phyloP scores from a whole-genome alignment of 257 asterid genomes.

The Solanum paucissectum region DNA sequence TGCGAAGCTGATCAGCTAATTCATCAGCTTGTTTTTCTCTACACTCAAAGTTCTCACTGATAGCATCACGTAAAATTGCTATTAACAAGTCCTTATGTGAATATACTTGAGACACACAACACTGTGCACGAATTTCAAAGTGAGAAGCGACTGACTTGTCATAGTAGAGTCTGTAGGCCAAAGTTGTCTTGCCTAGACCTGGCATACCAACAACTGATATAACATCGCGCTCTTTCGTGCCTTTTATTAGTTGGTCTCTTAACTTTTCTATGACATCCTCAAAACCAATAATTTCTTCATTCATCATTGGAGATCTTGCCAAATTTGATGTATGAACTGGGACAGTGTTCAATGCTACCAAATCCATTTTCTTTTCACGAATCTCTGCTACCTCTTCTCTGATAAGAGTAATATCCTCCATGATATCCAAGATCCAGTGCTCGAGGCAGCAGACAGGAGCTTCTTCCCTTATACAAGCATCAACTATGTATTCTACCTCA shows the following conservation, averaged over 20 bases:
- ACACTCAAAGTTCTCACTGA: not conserved
- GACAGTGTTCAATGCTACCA: not conserved
- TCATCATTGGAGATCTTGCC: not conserved
- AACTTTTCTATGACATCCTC: not conserved
- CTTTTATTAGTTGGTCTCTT: not conserved
- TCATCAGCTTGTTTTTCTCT: not conserved
- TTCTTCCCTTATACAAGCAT: not conserved
- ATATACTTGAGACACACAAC: constrained; percentile 1
- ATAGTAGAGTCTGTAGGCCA: not conserved
- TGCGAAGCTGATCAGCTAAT: not conserved
- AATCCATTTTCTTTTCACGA: not conserved
- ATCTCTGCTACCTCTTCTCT: not conserved
- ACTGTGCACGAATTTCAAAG: not conserved
- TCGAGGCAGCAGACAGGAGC: not conserved
- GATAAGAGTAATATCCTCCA: not conserved
- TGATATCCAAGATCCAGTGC: not conserved
- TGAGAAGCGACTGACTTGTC: not conserved
- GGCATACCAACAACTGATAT: constrained; percentile 1
- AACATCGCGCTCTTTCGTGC: not conserved
- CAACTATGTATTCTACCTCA: constrained; percentile 14
- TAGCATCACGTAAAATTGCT: not conserved
- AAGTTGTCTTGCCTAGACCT: constrained; percentile 4
- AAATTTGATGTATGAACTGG: not conserved
- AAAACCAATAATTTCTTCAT: not conserved
- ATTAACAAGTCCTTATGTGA: not conserved